A percentile compares a stretch with the other conserved stretches of the same genome.
These are phyloP conservation scores for Erigeron philadelphicus DNA, from an alignment of 140 eudicot genomes.

Conservation along the genomic window DNA sequence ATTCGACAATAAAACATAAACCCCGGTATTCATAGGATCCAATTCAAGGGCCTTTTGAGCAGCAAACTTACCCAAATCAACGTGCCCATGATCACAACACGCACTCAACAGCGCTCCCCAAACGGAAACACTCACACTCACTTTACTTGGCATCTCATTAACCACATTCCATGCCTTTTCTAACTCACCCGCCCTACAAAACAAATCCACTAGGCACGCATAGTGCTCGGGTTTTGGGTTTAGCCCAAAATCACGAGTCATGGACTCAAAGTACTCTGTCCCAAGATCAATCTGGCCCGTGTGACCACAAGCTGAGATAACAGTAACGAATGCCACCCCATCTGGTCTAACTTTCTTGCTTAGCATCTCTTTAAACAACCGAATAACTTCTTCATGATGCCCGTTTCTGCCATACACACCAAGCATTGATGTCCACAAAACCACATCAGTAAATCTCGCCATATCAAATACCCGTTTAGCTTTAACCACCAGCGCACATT, in stretches of 20 bases:
- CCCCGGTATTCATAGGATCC: constrained; percentile 67
- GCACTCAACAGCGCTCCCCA: constrained; percentile 78
- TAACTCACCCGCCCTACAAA: constrained; percentile 76
- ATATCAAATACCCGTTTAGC: constrained; percentile 52
- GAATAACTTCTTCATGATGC: constrained; percentile 42
- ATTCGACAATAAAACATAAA: constrained; percentile 67
- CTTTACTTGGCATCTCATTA: constrained; percentile 40
- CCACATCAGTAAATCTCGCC: constrained; percentile 52
- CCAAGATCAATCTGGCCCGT: constrained; percentile 84
- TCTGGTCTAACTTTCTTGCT: constrained; percentile 61
- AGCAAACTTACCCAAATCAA: constrained; percentile 65
- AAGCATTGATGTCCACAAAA: constrained; percentile 87
- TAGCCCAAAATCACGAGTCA: constrained; percentile 52
- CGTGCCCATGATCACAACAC: constrained; percentile 55
- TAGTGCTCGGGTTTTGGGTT: constrained; percentile 58
- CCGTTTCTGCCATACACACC: constrained; percentile 67
- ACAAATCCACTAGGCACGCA: constrained; percentile 67
- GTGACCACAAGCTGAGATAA: constrained; percentile 78
- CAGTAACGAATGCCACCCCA: constrained; percentile 62
- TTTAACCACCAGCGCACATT: constrained; percentile 51
- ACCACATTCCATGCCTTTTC: constrained; percentile 68
- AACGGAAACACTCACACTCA: constrained; percentile 35
- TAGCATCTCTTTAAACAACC: constrained; percentile 50
- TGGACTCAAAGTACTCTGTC: constrained; percentile 50
- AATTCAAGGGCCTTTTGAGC: constrained; percentile 66